A percentile compares a stretch with the other conserved stretches of the same genome.
Conservation (phyloP, 306 rosid species). For the Corylus avellana region DNA sequence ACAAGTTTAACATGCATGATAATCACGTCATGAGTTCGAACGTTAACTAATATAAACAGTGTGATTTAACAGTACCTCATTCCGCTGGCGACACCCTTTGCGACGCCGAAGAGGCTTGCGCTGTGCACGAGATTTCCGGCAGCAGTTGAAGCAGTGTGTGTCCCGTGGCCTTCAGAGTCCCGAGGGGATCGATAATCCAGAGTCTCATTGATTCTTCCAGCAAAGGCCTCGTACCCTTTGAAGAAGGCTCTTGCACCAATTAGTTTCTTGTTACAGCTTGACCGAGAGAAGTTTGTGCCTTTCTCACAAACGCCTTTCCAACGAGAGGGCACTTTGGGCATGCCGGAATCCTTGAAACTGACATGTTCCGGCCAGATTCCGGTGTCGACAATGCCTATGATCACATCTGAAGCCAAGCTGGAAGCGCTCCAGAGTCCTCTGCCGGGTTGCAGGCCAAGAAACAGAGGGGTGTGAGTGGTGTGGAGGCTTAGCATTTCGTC, state of each 20-base stretch:
- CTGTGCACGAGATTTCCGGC: slow-evolving; percentile 49
- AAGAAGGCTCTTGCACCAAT: slow-evolving; percentile 60
- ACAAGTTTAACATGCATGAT: no score
- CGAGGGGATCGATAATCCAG: slow-evolving; percentile 52
- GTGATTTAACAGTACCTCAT: slow-evolving; percentile 31
- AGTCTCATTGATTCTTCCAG: slow-evolving; percentile 52
- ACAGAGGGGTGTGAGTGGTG: slow-evolving; percentile 57
- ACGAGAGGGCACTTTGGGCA: slow-evolving; percentile 45
- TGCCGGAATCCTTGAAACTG: slow-evolving; percentile 56
- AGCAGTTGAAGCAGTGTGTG: slow-evolving; percentile 80
- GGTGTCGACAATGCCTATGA: slow-evolving; percentile 63
- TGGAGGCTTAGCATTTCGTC: slow-evolving; percentile 63
- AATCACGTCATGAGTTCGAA: no score
- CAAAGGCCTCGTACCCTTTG: slow-evolving; percentile 56
- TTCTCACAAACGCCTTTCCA: slow-evolving; percentile 72
- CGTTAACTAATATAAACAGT: no score
- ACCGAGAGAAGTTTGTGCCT: slow-evolving; percentile 56
- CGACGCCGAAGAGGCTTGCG: slow-evolving; percentile 51
- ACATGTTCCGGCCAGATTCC: slow-evolving; percentile 81
- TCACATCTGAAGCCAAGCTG: slow-evolving; percentile 56
- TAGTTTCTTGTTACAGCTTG: slow-evolving; percentile 70
- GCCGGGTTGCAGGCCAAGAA: slow-evolving; percentile 54
- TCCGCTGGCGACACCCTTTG: slow-evolving; percentile 58
- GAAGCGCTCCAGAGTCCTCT: slow-evolving; percentile 57
- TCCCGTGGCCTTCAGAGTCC: slow-evolving; percentile 70